Evolutionary conservation across 148 eudicot species (phyloP), one percentile per base, ranked within the genome.

Genomic region (Amaranthus palmeri): DNA sequence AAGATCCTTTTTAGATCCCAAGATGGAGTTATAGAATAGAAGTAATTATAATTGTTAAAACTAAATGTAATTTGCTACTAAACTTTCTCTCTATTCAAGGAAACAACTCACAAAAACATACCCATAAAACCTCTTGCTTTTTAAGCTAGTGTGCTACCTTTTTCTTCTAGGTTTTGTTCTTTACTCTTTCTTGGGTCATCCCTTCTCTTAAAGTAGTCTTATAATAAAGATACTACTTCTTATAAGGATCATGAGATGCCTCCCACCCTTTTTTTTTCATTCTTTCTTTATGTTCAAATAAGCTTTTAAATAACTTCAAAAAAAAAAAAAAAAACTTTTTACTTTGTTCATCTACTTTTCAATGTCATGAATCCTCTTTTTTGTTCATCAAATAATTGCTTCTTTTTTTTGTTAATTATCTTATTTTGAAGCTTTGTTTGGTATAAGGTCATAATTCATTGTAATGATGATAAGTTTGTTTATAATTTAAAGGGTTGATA

Each of bases 41-140:
- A 25, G 70, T 69, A 71, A 80, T 73, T 77, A 77, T 81, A 64
- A 54, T 77, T 77, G 61, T 73, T 72, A 61, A 61, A 49, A 57
- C 65, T 67, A 67, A 64, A 72, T 71, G 63, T 56, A 65, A 51
- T 63, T 54, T 65, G 54, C 65, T 63, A 65, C 36, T n/a, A 52
- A 74, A 40, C 84, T 81, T 84, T 84, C 84, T 63, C 86, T 81
- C 72, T 76, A 74, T 79, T 84, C 83, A 81, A 81, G 78, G 81
- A 79, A 76, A 62, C 70, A 51, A 61, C 70, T 74, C 72, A 56
- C 71, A 52, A 66, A 46, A 51, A 61, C 50, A 73, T 65, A 68
- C 78, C 55, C 75, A 50, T 75, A 67, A 58, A 81, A 48, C 12
- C 68, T 51, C 60, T 70, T 80, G 66, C 73, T 74, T 69, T 77